Evolutionary conservation across 1,284 basidiomycete species (phyloP).

Genomic region (Leucoagaricus sp.): DNA sequence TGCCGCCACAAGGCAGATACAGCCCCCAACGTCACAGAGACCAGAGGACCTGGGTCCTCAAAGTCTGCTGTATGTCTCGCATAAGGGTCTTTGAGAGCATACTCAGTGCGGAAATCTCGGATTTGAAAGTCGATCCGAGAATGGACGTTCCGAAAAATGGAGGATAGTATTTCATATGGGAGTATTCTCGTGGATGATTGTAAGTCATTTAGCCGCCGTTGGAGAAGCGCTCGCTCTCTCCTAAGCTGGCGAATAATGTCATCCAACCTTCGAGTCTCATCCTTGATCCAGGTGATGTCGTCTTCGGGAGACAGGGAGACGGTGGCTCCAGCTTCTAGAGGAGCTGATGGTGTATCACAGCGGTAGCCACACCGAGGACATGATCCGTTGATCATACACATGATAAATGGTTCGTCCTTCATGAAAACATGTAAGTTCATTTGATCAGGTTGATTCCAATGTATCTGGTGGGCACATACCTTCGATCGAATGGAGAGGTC

Average conservation of each 20-base stretch:
- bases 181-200: neutral
- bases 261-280: neutral
- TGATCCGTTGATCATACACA: neutral
- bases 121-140: constrained; percentile 1
- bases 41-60: neutral
- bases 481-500: neutral
- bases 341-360: neutral
- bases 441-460: neutral
- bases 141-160: constrained; percentile 1
- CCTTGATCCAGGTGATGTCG: neutral
- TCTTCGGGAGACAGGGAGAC: neutral
- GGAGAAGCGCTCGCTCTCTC: neutral
- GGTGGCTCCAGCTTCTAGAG: neutral
- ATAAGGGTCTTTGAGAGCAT: neutral
- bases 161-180: constrained; percentile 7
- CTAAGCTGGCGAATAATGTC: neutral
- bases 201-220: neutral
- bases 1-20: constrained; percentile 7
- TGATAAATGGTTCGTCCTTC: neutral
- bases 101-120: neutral
- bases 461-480: neutral
- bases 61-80: neutral
- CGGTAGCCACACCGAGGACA: constrained; percentile 2
- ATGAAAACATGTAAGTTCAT: neutral
- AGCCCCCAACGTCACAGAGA: neutral